phyloP scores from a whole-genome alignment of 441 rosid genomes.

The Geranium incanum region DNA sequence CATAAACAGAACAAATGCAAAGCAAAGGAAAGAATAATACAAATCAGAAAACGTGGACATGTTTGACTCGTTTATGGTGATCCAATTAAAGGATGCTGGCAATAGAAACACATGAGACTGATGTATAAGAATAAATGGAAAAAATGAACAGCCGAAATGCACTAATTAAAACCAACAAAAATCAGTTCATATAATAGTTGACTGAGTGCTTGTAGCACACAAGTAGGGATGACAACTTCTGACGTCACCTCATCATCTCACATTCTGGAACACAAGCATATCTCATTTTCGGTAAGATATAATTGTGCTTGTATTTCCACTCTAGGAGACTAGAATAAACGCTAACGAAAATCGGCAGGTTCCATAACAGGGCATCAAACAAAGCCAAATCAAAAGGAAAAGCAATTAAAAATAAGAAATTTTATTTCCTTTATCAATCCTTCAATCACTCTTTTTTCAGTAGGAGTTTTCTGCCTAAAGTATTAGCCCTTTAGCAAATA shows the following conservation, averaged over 20 bases:
- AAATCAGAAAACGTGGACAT: neutral
- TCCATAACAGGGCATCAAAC: too few relatives aligned
- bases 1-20: conserved; percentile 2
- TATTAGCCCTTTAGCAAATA: neutral
- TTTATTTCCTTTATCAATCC: too few relatives aligned
- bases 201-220: neutral
- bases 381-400: too few relatives aligned
- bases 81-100: neutral
- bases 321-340: neutral
- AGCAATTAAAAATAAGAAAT: too few relatives aligned
- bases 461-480: too few relatives aligned
- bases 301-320: neutral
- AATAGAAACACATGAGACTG: neutral
- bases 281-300: too few relatives aligned
- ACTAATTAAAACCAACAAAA: neutral
- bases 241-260: too few relatives aligned
- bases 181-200: neutral
- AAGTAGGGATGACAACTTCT: too few relatives aligned
- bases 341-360: too few relatives aligned
- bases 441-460: too few relatives aligned
- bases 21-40: neutral
- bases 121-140: neutral
- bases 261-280: too few relatives aligned
- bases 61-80: neutral
- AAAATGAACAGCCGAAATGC: neutral